phyloP scores from a whole-genome alignment of 495 filamentous ascomycete species.

The Neurospora sp. region DNA sequence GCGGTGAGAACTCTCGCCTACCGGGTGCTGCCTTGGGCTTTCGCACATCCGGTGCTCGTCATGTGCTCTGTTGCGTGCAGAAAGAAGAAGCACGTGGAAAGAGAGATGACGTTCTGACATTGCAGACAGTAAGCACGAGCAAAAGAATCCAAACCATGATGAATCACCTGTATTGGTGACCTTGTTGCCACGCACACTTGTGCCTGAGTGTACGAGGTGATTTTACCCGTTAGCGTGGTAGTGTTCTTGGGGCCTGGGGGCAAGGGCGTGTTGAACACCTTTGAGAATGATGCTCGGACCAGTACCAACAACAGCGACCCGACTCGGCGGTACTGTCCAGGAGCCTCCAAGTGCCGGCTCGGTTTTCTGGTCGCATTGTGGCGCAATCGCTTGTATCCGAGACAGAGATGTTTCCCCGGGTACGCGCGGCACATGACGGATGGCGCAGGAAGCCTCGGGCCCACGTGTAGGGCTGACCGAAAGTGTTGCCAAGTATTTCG shows the following conservation, averaged over 20 bases:
- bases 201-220: background rate
- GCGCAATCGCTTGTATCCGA: background rate
- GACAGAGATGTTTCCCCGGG: background rate
- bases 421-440: background rate
- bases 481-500: background rate
- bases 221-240: background rate
- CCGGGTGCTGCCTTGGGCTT: background rate
- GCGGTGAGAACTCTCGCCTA: background rate
- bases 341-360: background rate
- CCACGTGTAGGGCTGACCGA: background rate
- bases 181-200: background rate
- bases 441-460: background rate
- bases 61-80: background rate
- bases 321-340: background rate
- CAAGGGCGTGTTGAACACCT: background rate
- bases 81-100: background rate
- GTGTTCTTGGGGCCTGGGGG: too few species aligned
- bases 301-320: background rate
- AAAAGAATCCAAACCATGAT: background rate
- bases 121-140: background rate
- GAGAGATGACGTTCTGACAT: background rate
- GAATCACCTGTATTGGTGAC: background rate
- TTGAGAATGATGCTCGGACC: background rate
- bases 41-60: background rate
- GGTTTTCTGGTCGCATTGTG: background rate